Base-by-base conservation (phyloP, 108 stramenopile genomes). In the Bacterosira constricta region DNA sequence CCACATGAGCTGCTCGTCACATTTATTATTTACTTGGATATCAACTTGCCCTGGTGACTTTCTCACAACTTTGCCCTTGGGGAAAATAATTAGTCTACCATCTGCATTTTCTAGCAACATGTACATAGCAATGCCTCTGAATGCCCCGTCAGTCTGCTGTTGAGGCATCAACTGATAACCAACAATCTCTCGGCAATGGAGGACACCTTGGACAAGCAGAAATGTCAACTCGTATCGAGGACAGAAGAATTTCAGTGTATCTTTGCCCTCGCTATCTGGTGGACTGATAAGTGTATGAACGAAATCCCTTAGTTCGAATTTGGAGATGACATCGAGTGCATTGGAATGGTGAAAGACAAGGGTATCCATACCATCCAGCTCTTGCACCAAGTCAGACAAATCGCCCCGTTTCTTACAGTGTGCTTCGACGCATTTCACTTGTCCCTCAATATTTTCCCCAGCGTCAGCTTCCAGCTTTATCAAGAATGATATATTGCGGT, bases 191-290 rank as follows among this genome's bases (percentile, higher is more conserved):
- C 49, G 63, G 29, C 73, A 66, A 31, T 37, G 30, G n/a, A 74
- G 41, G 3, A 38, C 32, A 30, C 53, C 73, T 18, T 55, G 31
- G 34, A 7, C 21, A 3, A 77, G 35, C 72, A 54, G 36, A 35
- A 79, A 76, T 6, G 68, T 70, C 63, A 80, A 50, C 34, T 64
- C 45, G 37, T 56, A 84, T 31, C 83, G 55, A 23, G 83, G 83
- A 9, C 80, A 45, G 39, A 62, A 49, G 47, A 79, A 63, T 38
- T 56, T 74, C 3, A 67, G 9, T 20, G 38, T 12, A 26, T 52
- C 66, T 18, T 26, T 53, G 1, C 54, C 54, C 23, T 30, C 50
- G 30, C 4, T 9, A 23, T 21, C 26, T 17, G 13, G 4, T 2
- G 21, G 2, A 23, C 46, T 57, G 51, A 39, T 30, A 10, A 66